Percentiles rank a stretch among this genome's conserved stretches.
Conservation (phyloP, 2,329 filamentous ascomycete species). For the Pseudogymnoascus sp. region DNA sequence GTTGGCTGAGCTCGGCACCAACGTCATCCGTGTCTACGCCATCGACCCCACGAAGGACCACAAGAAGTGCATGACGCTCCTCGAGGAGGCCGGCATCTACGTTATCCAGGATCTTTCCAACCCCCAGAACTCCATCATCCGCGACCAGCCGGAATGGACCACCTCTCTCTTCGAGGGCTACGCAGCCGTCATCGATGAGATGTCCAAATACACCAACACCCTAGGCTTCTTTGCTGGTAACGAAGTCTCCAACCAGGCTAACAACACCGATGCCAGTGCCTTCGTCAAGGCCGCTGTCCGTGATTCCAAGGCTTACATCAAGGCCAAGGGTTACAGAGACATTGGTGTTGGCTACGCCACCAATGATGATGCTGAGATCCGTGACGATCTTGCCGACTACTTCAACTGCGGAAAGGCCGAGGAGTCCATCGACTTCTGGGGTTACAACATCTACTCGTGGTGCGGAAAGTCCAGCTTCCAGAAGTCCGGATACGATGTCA, state of each 20-base stretch:
- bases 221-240: constrained; percentile 98
- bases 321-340: constrained; percentile 63
- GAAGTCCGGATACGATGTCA: constrained; percentile 70
- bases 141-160: constrained; percentile 72
- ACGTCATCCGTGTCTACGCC: constrained; percentile 92
- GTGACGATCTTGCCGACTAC: constrained; percentile 76
- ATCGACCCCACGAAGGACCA: constrained; percentile 76
- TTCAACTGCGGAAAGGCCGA: constrained; percentile 77
- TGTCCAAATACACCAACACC: constrained; percentile 79
- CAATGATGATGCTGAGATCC: constrained; percentile 82
- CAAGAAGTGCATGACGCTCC: constrained; percentile 72
- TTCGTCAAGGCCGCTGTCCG: constrained; percentile 97
- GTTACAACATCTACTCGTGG: constrained; percentile 99
- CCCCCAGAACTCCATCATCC: constrained; percentile 77
- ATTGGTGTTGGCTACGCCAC: constrained; percentile 94
- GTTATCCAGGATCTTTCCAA: constrained; percentile 86
- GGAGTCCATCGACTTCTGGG: constrained; percentile 87
- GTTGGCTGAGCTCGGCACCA: constrained; percentile 72
- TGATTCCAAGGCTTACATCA: constrained; percentile 93
- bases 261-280: constrained; percentile 84
- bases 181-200: constrained; percentile 71
- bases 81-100: constrained; percentile 85
- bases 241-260: constrained; percentile 83
- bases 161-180: constrained; percentile 72
- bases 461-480: constrained; percentile 77